phyloP scores from a whole-genome alignment of 768 basidiomycete genomes.

The Termitomyces sp. region DNA sequence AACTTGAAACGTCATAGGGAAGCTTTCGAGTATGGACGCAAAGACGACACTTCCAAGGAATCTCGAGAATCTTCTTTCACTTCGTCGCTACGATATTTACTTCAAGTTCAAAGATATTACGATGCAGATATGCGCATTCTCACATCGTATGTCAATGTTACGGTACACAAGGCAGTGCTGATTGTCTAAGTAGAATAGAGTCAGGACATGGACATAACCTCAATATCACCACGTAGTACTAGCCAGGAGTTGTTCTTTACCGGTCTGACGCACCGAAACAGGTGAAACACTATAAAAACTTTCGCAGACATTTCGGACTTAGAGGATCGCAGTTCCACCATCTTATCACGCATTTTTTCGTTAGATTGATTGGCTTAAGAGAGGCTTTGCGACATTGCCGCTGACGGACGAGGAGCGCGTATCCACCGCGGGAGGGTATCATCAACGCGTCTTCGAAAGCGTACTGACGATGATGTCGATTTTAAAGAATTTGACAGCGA shows the following conservation, averaged over 20 bases:
- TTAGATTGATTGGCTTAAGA: conserved; percentile 86
- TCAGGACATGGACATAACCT: conserved; percentile 15
- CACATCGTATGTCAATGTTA: conserved; percentile 13
- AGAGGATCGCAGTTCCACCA: conserved; percentile 66
- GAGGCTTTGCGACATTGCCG: conserved; percentile 59
- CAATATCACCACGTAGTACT: conserved; percentile 19
- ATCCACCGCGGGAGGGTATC: conserved; percentile 48
- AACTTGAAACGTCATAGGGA: too few relatives aligned
- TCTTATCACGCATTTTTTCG: conserved; percentile 86
- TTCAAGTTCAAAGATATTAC: not conserved
- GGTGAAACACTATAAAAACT: conserved; percentile 77
- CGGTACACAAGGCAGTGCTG: not conserved
- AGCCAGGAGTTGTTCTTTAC: not conserved
- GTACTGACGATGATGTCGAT: conserved; percentile 23
- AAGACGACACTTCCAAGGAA: not conserved
- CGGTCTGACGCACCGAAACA: conserved; percentile 9
- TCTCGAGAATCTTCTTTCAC: not conserved
- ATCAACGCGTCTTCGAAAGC: conserved; percentile 38
- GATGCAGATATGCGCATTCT: conserved; percentile 18
- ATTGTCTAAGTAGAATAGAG: conserved; percentile 17
- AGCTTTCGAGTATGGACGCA: too few relatives aligned
- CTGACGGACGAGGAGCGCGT: conserved; percentile 55
- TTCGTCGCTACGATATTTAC: not conserved
- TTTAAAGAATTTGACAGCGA: conserved; percentile 69
- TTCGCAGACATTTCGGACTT: conserved; percentile 79